A percentile compares a stretch with the other conserved stretches of the same genome.
These are phyloP conservation scores for Vaccinium darrowii DNA, from an alignment of 148 eudicot genomes.

Conservation along the genomic window DNA sequence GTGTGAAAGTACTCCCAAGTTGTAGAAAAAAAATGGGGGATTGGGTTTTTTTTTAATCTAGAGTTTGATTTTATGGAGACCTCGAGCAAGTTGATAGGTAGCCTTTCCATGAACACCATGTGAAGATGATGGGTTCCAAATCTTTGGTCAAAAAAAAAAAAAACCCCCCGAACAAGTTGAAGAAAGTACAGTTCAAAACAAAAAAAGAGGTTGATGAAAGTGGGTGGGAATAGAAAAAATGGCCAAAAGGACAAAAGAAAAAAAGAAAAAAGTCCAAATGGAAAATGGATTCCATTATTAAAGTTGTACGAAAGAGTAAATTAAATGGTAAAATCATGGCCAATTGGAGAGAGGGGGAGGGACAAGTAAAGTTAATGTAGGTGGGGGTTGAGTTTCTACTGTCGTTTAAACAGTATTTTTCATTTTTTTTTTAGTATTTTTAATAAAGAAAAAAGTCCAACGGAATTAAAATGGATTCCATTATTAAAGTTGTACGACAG, in stretches of 20 bases:
- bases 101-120: conserved; percentile 3
- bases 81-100: conserved; percentile 10
- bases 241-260: background rate
- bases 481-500: background rate
- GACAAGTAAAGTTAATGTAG: conserved; percentile 9
- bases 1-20: background rate
- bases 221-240: conserved; percentile 13
- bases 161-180: conserved; percentile 6
- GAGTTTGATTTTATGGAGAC: background rate
- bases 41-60: background rate
- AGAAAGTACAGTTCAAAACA: background rate
- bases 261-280: background rate
- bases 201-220: background rate
- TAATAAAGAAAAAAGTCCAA: no score
- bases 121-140: conserved; percentile 1
- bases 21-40: background rate
- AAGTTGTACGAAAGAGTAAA: conserved; percentile 5
- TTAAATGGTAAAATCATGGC: conserved; percentile 1
- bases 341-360: conserved; percentile 3
- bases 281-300: conserved; percentile 12
- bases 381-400: no score
- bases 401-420: no score
- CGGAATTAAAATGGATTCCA: conserved; percentile 7
- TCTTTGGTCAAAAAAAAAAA: background rate
- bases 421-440: no score